Evolutionary conservation across 2,329 filamentous ascomycete genomes (phyloP).

Genomic region (Ceratocystis destructans): DNA sequence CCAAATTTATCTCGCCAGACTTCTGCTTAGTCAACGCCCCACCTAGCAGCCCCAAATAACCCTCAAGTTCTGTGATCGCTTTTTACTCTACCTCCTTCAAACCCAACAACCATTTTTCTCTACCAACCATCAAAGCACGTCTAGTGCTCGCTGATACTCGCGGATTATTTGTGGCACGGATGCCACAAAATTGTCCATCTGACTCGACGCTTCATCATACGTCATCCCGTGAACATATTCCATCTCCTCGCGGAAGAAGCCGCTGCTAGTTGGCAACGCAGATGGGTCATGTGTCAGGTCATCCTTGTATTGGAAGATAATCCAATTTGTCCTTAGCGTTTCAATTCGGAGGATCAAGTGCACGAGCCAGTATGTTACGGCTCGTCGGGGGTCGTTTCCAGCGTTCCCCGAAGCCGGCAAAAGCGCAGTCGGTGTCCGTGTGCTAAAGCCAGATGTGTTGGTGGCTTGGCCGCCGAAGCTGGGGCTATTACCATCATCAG

Average conservation of each 20-base stretch:
- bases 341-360: slow-evolving; percentile 1
- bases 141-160: background rate
- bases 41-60: background rate
- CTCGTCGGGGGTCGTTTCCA: background rate
- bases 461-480: no score
- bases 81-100: background rate
- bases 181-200: background rate
- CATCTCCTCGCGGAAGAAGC: background rate
- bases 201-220: background rate
- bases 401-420: background rate
- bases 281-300: background rate
- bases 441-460: no score
- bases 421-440: no score
- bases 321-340: background rate
- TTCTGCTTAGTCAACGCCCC: background rate
- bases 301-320: background rate
- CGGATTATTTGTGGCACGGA: background rate
- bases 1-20: background rate
- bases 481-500: background rate
- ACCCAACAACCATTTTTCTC: background rate
- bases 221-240: background rate
- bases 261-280: background rate
- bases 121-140: background rate
- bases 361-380: background rate
- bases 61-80: background rate